Evolutionary conservation across 2,329 filamentous ascomycete genomes (phyloP), one percentile per base, ranked within the genome.

Genomic region (Cylindrodendrum hubeiense): DNA sequence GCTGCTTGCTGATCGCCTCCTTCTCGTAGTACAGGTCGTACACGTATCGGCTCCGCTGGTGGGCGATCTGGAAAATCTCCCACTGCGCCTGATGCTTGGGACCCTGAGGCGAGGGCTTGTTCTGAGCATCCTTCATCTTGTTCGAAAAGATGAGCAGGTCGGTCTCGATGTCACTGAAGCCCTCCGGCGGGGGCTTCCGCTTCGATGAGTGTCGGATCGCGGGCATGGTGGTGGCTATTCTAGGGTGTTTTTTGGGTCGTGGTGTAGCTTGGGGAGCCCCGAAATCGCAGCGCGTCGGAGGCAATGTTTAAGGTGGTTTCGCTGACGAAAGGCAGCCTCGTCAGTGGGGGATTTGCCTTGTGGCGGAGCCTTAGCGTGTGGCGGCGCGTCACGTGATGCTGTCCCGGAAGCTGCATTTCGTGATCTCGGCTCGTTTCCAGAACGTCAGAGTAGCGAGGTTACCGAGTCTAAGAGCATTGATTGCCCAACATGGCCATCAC

Each of bases 21-120:
- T 98, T 97, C 80, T 97, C 92, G 82, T 98, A 99, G 84, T 98
- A 98, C 51, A 99, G 86, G 77, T 98, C 96, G 84, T 98, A 99
- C 69, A 99, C 91, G 82, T 99, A 99, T 77, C 94, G 90, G 67
- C 83, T 91, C 83, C 95, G 90, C 82, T 98, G 94, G 81, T 99
- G 96, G 24, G 91, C 91, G 78, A 99, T 98, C 79, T 98, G 95
- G 77, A 99, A 98, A 71, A 99, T 94, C 66, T 96, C 95, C 96
- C 96, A 99, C 69, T 95, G 89, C 72, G 93, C 93, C 82, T 98
- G 94, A 77, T 98, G 92, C 78, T 95, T 95, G 2, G 88, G 88
- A 0, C 89, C 93, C 86, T 87, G 94, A 87, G 83, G 93, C 78
- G 83, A 93, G 82, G 94, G 91, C 51, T 94, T 92, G 81, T 97